These are phyloP conservation scores for Chimonanthus praecox DNA, from an alignment of 164 flowering plant genomes.

Conservation along the genomic window DNA sequence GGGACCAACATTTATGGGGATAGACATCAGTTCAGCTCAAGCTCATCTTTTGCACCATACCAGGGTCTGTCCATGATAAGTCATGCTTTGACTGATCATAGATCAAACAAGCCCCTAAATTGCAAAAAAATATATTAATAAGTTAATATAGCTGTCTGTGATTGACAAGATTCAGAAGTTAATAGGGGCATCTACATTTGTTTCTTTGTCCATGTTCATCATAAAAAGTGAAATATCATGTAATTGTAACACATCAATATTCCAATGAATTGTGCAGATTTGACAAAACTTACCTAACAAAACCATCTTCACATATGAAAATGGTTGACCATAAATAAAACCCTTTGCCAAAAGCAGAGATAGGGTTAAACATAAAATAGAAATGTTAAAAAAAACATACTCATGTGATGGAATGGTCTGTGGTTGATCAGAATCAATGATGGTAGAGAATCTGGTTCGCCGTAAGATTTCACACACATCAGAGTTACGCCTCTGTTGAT, in stretches of 20 bases:
- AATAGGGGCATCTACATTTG: too few species aligned
- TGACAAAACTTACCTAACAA: neutral
- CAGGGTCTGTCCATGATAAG: too few species aligned
- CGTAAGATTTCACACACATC: slow-evolving; percentile 76
- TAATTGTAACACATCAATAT: neutral
- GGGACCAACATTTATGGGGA: too few species aligned
- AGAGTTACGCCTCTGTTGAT: slow-evolving; percentile 75
- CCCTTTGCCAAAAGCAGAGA: neutral
- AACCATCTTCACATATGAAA: neutral
- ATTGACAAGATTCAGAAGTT: too few species aligned
- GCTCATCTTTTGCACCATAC: too few species aligned
- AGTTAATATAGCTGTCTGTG: too few species aligned
- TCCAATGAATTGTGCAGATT: neutral
- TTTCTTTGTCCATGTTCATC: too few species aligned
- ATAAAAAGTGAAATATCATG: too few species aligned
- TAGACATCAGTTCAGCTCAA: too few species aligned
- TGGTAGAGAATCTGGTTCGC: slow-evolving; percentile 74
- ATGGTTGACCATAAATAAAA: neutral
- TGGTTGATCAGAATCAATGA: slow-evolving; percentile 55
- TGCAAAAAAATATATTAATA: too few species aligned
- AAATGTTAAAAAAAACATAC: slow-evolving; percentile 39
- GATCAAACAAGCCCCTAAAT: too few species aligned
- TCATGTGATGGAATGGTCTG: slow-evolving; percentile 85
- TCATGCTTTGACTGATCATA: too few species aligned
- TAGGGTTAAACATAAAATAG: neutral